A percentile compares a stretch with the other conserved stretches of the same genome.
These are phyloP conservation scores for Tillandsia fasciculata DNA, from an alignment of 176 grass and related monocot genomes.

Conservation along the genomic window DNA sequence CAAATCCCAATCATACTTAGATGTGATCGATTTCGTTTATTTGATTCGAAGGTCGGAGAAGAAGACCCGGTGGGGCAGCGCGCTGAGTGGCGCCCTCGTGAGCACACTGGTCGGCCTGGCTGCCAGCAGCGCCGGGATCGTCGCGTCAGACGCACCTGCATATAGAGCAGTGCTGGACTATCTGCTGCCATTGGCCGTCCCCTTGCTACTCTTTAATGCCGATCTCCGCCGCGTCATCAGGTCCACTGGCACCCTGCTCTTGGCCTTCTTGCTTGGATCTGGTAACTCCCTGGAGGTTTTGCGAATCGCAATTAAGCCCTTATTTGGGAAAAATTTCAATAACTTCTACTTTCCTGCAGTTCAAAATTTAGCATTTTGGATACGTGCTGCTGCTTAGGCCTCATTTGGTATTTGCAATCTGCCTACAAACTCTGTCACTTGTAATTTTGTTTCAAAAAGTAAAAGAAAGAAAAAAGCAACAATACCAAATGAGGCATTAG, in stretches of 20 bases:
- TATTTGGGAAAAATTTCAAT: background rate
- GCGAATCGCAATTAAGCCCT: background rate
- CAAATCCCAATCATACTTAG: background rate
- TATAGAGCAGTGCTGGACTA: slow-evolving; percentile 53
- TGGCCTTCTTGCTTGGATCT: slow-evolving; percentile 64
- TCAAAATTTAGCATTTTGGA: too few relatives aligned
- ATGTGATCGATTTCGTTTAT: slow-evolving; percentile 4
- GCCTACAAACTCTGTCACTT: too few relatives aligned
- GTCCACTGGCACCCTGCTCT: slow-evolving; percentile 50
- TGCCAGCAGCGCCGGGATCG: slow-evolving; percentile 47
- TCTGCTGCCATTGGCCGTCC: slow-evolving; percentile 54
- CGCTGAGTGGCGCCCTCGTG: slow-evolving; percentile 56
- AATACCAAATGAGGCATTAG: too few relatives aligned
- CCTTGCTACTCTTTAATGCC: slow-evolving; percentile 59
- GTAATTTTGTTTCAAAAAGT: too few relatives aligned
- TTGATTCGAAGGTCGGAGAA: slow-evolving; percentile 27
- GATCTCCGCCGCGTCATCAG: slow-evolving; percentile 48
- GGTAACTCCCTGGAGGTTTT: background rate
- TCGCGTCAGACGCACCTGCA: slow-evolving; percentile 51
- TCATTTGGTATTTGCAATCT: too few relatives aligned
- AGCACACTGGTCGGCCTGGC: slow-evolving; percentile 52
- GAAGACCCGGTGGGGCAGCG: slow-evolving; percentile 43
- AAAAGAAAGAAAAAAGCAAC: too few relatives aligned
- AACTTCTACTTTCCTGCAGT: background rate
- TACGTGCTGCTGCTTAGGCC: too few relatives aligned